Percentiles rank a stretch among this genome's conserved stretches.
Conservation (phyloP, 1,284 basidiomycete species). For the Vanrija sp. region DNA sequence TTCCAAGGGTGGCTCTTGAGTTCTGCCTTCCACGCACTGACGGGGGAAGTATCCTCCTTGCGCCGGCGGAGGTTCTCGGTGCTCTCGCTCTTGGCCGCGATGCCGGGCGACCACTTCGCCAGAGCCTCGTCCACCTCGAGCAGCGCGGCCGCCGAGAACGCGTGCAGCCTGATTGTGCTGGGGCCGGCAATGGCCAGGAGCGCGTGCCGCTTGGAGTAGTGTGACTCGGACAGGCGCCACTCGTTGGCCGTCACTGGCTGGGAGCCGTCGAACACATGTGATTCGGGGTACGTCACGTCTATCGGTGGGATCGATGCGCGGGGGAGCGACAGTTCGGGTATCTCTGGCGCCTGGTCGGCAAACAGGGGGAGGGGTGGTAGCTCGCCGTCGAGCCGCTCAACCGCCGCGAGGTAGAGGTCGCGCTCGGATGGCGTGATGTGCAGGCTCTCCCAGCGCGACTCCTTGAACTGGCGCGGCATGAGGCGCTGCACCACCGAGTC, state of each 20-base stretch:
- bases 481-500: not conserved
- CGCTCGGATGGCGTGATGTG: conserved; percentile 37
- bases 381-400: conserved; percentile 29
- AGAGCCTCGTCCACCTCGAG: conserved; percentile 23
- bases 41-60: not conserved
- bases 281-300: conserved; percentile 3
- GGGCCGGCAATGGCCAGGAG: conserved; percentile 27
- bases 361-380: conserved; percentile 30
- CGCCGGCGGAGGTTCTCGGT: conserved; percentile 12
- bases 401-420: conserved; percentile 40
- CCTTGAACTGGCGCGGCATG: conserved; percentile 28
- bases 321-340: conserved; percentile 18
- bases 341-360: conserved; percentile 32
- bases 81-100: conserved; percentile 19
- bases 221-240: conserved; percentile 13
- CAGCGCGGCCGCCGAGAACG: conserved; percentile 26
- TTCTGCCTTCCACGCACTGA: conserved; percentile 26
- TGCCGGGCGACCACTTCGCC: conserved; percentile 25
- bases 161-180: conserved; percentile 26
- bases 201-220: conserved; percentile 26
- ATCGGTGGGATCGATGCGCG: conserved; percentile 1
- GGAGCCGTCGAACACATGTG: not conserved
- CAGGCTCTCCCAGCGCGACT: conserved; percentile 29
- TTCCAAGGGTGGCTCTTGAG: conserved; percentile 39
- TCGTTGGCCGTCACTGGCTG: not conserved